phyloP scores from a whole-genome alignment of 305 asterid species.

The Rubia tinctorum region DNA sequence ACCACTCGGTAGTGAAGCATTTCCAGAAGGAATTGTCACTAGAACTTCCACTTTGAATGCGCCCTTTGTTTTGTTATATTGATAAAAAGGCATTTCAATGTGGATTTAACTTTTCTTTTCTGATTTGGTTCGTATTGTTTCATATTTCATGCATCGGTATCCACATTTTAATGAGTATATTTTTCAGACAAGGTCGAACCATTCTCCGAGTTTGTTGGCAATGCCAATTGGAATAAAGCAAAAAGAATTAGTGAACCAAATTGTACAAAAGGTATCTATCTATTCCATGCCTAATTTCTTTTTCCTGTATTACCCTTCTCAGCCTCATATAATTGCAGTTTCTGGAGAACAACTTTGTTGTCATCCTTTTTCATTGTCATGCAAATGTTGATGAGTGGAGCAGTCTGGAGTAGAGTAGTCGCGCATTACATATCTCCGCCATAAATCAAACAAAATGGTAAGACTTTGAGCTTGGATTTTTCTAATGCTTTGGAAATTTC shows the following conservation, averaged over 20 bases:
- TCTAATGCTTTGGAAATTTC: not conserved
- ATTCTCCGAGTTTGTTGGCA: constrained; percentile 52
- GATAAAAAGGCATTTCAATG: constrained; percentile 40
- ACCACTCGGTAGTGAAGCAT: constrained; percentile 60
- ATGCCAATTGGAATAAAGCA: constrained; percentile 85
- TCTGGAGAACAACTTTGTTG: constrained; percentile 53
- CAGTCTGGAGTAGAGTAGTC: constrained; percentile 61
- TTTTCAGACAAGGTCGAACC: constrained; percentile 38
- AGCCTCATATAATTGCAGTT: constrained; percentile 45
- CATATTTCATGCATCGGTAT: constrained; percentile 5
- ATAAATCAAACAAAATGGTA: constrained; percentile 87
- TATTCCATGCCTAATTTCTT: not conserved
- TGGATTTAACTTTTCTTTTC: not conserved
- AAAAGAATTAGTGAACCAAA: constrained; percentile 50
- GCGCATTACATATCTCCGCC: constrained; percentile 66
- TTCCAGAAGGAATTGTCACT: constrained; percentile 82
- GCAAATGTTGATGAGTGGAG: constrained; percentile 81
- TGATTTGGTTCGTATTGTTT: not conserved
- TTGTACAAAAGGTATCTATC: constrained; percentile 61
- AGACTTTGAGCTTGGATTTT: not conserved
- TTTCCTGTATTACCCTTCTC: not conserved
- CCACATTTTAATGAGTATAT: constrained; percentile 16
- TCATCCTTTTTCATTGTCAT: constrained; percentile 95
- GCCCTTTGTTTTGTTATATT: constrained; percentile 66
- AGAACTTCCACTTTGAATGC: constrained; percentile 64